Conservation (phyloP, 306 rosid genomes). For the Lathyrus oleraceus region DNA sequence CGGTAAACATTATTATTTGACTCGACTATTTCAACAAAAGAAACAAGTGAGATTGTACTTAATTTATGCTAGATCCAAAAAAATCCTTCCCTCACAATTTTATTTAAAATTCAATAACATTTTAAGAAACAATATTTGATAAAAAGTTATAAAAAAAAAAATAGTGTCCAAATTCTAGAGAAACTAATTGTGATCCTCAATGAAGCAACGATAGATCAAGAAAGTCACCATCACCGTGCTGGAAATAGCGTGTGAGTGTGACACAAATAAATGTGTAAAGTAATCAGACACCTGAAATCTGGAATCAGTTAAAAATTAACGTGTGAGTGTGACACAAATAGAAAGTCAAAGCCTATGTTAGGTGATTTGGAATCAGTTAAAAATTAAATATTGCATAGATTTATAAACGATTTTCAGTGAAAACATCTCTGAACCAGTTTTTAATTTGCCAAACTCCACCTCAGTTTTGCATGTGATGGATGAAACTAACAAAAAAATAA, state of each 20-base stretch:
- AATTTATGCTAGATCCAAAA: background rate
- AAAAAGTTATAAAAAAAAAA: background rate
- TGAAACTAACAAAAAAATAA: conserved; percentile 28
- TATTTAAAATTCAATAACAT: conserved; percentile 10
- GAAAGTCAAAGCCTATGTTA: background rate
- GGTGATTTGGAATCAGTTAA: conserved; percentile 14
- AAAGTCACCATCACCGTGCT: background rate
- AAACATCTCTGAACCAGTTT: conserved; percentile 16
- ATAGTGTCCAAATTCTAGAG: conserved; percentile 4
- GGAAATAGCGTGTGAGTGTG: background rate
- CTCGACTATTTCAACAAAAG: background rate
- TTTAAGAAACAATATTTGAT: conserved; percentile 19
- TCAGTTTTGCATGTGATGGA: conserved; percentile 22
- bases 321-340: conserved; percentile 3
- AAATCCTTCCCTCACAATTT: background rate
- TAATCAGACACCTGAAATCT: background rate
- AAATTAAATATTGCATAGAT: conserved; percentile 9
- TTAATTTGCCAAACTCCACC: conserved; percentile 23
- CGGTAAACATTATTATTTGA: background rate
- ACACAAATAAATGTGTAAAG: background rate
- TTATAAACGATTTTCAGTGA: conserved; percentile 7
- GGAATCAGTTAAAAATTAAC: background rate
- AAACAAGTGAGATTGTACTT: background rate
- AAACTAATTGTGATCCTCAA: conserved; percentile 6
- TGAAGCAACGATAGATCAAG: background rate